Evolutionary conservation across 352 stramenopile genomes (phyloP), one percentile per base, ranked within the genome.

Genomic region (Plasmopara muralis): DNA sequence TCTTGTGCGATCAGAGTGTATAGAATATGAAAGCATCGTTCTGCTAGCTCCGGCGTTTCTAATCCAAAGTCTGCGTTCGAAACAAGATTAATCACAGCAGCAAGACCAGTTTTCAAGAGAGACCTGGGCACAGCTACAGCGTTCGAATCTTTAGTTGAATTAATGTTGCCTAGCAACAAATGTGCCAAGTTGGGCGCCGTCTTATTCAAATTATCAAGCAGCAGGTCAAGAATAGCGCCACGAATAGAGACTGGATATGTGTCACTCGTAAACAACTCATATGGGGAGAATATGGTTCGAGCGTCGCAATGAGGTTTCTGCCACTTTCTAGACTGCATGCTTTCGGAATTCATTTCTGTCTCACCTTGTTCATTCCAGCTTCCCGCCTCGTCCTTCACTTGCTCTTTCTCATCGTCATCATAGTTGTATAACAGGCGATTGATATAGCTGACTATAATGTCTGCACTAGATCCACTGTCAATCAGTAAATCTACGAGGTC

Each of bases 371-470:
- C 55, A 45, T 70, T 60, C 5, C 20, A 39, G 6, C 6, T 38
- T 16, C 49, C 52, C 1, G 28, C 37, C 14, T 74, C 61, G 20
- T 62, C 62, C 10, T 64, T 47, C 13, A 39, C 53, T 47, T 53
- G 48, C 0, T 68, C 56, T 20, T 56, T 69, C 49, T 69, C 60
- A n/a, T 69, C 60, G 43, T 86, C 70, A 20, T 84, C 75, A 56
- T 85, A 85, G 4, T 81, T 64, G 40, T 83, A 85, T 20, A 89
- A 48, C 35, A 91, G 65, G n/a, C 77, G 74, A 40, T 87, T 85
- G 72, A 85, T 88, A 56, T 89, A 91, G 0, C 81, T 77, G 30
- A 79, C 61, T 57, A 86, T 83, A 28, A 91, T 76, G 43, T 89
- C 77, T 8, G 68, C 66, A 57, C 76, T 83, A 20, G 66, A 55